Conservation (phyloP, 2,329 filamentous ascomycete genomes). For the Ophiocordyceps australis region DNA sequence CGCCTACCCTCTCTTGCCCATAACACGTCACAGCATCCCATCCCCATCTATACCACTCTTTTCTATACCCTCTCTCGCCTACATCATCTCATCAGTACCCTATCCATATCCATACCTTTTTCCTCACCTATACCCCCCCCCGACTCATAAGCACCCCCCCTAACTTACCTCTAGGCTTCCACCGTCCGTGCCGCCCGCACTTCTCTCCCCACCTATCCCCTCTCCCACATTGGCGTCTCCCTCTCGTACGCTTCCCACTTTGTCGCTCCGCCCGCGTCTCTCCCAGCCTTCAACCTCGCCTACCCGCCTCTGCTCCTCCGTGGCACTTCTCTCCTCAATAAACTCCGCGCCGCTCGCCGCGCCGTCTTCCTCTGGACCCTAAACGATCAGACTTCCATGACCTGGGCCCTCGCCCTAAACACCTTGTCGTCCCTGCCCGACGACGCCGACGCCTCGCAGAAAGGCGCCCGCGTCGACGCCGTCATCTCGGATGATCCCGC, state of each 20-base stretch:
- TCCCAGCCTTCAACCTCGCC: conserved; percentile 68
- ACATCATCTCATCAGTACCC: no score
- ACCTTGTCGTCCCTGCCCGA: conserved; percentile 14
- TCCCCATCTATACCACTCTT: no score
- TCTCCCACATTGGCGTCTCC: conserved; percentile 52
- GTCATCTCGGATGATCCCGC: conserved; percentile 75
- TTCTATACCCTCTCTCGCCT: no score
- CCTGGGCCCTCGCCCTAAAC: conserved; percentile 46
- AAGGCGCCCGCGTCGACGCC: conserved; percentile 39
- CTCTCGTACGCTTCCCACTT: conserved; percentile 53
- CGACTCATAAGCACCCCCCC: not conserved
- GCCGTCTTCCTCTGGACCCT: conserved; percentile 68
- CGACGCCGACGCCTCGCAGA: not conserved
- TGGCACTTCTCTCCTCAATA: conserved; percentile 39
- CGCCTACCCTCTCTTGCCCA: no score
- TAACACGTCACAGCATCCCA: no score
- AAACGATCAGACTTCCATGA: conserved; percentile 63
- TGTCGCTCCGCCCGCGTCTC: conserved; percentile 41
- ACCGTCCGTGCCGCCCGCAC: conserved; percentile 46
- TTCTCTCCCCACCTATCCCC: conserved; percentile 42
- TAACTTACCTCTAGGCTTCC: conserved; percentile 27
- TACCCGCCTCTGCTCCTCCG: conserved; percentile 50
- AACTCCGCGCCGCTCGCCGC: conserved; percentile 28
- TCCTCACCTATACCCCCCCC: not conserved
- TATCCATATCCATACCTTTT: no score